Evolutionary conservation across 208 protist genomes (phyloP), one percentile per base, ranked within the genome.

Genomic region (Trypanosoma platydactyli): DNA sequence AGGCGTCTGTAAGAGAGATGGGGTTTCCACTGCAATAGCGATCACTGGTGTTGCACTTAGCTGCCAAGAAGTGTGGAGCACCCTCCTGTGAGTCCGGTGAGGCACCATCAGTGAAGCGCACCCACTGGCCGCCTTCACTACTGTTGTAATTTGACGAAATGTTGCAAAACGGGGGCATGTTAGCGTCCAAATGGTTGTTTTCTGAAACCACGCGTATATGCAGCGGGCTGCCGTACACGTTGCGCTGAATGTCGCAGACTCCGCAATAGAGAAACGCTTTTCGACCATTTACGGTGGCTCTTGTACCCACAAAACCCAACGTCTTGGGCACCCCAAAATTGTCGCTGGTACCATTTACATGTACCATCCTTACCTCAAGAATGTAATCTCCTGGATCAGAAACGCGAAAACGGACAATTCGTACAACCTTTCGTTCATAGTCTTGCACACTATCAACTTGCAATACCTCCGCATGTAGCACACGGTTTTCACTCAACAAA

Each of bases 341-440:
- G 11, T 61, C 53, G 20, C 38, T 61, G 13, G 29, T 35, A 18
- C 68, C 45, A 16, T 74, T 68, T 38, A 74, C 29, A 52, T 74
- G 68, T 5, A 68, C 58, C 59, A 74, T 54, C 24, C 59, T 74
- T 20, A 74, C 68, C 44, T 74, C 68, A 16, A 74, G 52, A 50
- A 40, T 55, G 29, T 68, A 74, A 0, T 55, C 33, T 13, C 58
- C 68, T 41, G 68, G 68, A 42, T 72, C 58, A 12, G 58, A 18
- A 22, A 64, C 42, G 27, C 12, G n/a, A 9, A 72, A 72, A 29
- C 66, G 49, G 30, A 72, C 30, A 5, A 41, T 38, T 42, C 29
- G 40, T 20, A 29, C 33, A 22, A 65, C 41, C 49, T 38, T 27
- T 25, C 35, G 16, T 44, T 33, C 41, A 5, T 7, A 18, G 3